Percentiles rank a stretch among this genome's conserved stretches.
Conservation (phyloP, 352 stramenopile genomes). For the Pythium coloratum region DNA sequence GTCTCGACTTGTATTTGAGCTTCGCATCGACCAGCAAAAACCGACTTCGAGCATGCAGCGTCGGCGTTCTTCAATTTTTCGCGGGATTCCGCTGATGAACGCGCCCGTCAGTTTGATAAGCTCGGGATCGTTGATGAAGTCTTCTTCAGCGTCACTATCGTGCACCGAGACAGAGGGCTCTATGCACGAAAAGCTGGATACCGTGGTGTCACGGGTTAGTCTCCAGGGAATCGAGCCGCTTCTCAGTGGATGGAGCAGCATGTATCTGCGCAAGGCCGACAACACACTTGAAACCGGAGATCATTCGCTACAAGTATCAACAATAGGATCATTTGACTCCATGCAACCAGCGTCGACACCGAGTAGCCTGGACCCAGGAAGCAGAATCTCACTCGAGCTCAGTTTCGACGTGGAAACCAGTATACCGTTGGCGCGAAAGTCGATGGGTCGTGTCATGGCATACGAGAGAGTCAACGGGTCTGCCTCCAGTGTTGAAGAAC, state of each 20-base stretch:
- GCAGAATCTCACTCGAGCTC: background rate
- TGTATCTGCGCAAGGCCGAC: background rate
- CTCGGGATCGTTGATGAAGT: background rate
- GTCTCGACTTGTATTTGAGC: slow-evolving; percentile 10
- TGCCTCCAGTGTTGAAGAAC: background rate
- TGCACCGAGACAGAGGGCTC: slow-evolving; percentile 5
- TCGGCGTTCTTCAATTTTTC: slow-evolving; percentile 18
- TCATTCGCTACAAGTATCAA: slow-evolving; percentile 4
- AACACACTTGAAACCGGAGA: background rate
- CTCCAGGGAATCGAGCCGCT: background rate
- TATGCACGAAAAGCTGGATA: background rate
- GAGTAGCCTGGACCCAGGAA: background rate
- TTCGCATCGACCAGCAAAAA: slow-evolving; percentile 2
- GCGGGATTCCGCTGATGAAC: background rate
- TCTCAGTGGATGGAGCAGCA: slow-evolving; percentile 11
- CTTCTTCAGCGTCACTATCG: slow-evolving; percentile 12
- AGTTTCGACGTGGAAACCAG: background rate
- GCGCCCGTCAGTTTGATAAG: background rate
- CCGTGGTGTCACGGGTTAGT: background rate
- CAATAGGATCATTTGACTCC: background rate
- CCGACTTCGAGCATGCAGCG: background rate
- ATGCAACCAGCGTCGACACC: background rate
- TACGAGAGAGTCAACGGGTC: background rate
- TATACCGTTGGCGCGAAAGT: background rate
- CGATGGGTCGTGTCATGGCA: background rate